Conservation (phyloP, 768 basidiomycete genomes). For the Lyophyllum shimeji region DNA sequence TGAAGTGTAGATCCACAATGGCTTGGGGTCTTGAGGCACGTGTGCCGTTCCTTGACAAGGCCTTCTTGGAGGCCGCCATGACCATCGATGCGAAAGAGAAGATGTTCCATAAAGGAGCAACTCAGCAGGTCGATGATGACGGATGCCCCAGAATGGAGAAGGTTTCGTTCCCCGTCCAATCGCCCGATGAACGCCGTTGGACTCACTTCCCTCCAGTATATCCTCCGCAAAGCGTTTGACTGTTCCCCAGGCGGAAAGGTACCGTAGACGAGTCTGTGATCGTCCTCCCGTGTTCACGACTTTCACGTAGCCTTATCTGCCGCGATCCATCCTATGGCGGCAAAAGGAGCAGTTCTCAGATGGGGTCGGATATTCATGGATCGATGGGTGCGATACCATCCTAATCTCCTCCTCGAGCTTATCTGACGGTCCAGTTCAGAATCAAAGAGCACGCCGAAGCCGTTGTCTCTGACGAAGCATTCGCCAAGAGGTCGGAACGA, state of each 20-base stretch:
- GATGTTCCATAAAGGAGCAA: conserved; percentile 80
- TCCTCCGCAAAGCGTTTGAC: conserved; percentile 95
- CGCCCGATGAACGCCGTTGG: neutral
- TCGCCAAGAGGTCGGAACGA: conserved; percentile 68
- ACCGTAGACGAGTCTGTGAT: conserved; percentile 3
- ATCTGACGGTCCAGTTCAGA: conserved; percentile 35
- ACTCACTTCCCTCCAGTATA: conserved; percentile 58
- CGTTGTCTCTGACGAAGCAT: conserved; percentile 78
- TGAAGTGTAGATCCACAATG: conserved; percentile 81
- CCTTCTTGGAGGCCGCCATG: conserved; percentile 94
- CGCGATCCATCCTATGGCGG: conserved; percentile 92
- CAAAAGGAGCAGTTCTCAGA: conserved; percentile 99
- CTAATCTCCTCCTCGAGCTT: neutral
- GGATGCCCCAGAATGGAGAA: conserved; percentile 96
- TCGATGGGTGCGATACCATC: conserved; percentile 70
- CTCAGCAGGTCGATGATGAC: conserved; percentile 77
- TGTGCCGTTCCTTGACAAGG: conserved; percentile 97
- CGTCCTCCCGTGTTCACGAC: conserved; percentile 1
- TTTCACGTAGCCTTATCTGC: conserved; percentile 76
- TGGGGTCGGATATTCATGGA: conserved; percentile 98
- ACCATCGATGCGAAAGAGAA: conserved; percentile 86
- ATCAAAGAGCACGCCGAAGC: conserved; percentile 86
- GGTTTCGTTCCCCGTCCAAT: conserved; percentile 36
- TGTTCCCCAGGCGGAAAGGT: conserved; percentile 77
- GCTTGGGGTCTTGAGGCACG: conserved; percentile 99